Evolutionary conservation across 106 monocot genomes (phyloP), one percentile per base, ranked within the genome.

Genomic region (Platanthera guangdongensis): DNA sequence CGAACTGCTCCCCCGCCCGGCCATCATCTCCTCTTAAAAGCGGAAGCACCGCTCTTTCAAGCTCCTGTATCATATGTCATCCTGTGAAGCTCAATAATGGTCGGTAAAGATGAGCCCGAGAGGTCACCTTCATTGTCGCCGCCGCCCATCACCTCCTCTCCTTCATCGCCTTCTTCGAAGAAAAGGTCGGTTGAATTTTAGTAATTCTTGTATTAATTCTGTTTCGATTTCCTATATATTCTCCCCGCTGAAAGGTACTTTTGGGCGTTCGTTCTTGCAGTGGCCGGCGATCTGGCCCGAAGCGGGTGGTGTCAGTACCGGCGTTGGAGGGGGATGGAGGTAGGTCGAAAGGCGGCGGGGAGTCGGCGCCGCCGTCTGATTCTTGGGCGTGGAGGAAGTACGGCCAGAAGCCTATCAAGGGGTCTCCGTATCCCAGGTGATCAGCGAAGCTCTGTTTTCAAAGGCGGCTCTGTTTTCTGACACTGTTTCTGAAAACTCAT

Each of bases 361-460:
- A 76, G 46, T 47, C 71, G 1, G 74, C 71, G 1, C 77, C 82
- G 45, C 82, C 82, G 73, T 77, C 82, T 21, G 82, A 82, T 30
- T 78, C 78, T 3, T 77, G 82, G 73, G 72, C 77, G 4, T 82
- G 82, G 82, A 50, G 82, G 46, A 82, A 82, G 77, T 82, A 82
- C 52, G 82, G 82, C 2, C 82, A 82, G 78, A 82, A 82, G 47
- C 82, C 82, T n/a, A 82, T 82, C 72, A 82, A 82, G 55, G 82
- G 82, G 18, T 82, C 82, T 4, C 82, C 82, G 4, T 74, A 82
- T 53, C 82, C 82, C 0, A 78, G 82, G 82, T 82, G 14, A 67
- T 82, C 5, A 67, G 67, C 32, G 25, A 12, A 39, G 12, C 39
- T 45, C 4, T 68, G 30, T 45, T 67, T 45, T 45, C 39, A 52